Base-by-base conservation (phyloP, 805 yeast species). In the Candida nonsorbophila region DNA sequence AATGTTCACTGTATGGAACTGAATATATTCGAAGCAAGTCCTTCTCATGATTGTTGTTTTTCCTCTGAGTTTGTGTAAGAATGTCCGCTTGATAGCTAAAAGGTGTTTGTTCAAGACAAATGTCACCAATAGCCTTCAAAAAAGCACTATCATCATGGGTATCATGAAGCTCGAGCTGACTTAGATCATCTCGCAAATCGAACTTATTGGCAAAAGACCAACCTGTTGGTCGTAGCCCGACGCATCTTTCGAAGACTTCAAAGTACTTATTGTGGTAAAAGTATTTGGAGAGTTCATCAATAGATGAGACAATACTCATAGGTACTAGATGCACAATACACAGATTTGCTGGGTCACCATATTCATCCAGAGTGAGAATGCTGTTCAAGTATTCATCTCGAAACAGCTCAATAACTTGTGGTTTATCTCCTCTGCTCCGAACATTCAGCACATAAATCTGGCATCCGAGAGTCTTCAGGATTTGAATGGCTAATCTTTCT, bases 1-100 rank as follows among this genome's bases (percentile, higher is more conserved):
- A 85, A 57, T 92, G 98, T 49, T 92, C 98, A 46, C 94, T 81
- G 47, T 92, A 92, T 0, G 98, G 97, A 2, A 88, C 72, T 7
- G 70, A 53, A 41, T 79, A 78, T 1, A 76, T 61, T 26, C 77
- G 50, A 10, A 55, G 37, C 6, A 53, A 37, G 25, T 38, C 38
- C 20, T 36, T 37, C 24, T 54, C 62, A 6, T 45, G 44, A 14
- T 42, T 43, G n/a, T 29, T 33, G 14, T 9, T 16, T 19, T 23
- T 7, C 28, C 38, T 30, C 29, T 39, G 32, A 6, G 39, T 35
- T 36, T 61, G 67, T 9, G 48, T 45, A 19, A 61, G 35, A n/a
- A 64, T 49, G 36, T 62, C 56, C 7, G 28, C 33, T 7, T 29
- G 19, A 19, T 41, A 40, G 22, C 34, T 32, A 13, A 28, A 33